Conservation (phyloP, 1,139 yeast species). For the Geotrichum cucujoidarum region DNA sequence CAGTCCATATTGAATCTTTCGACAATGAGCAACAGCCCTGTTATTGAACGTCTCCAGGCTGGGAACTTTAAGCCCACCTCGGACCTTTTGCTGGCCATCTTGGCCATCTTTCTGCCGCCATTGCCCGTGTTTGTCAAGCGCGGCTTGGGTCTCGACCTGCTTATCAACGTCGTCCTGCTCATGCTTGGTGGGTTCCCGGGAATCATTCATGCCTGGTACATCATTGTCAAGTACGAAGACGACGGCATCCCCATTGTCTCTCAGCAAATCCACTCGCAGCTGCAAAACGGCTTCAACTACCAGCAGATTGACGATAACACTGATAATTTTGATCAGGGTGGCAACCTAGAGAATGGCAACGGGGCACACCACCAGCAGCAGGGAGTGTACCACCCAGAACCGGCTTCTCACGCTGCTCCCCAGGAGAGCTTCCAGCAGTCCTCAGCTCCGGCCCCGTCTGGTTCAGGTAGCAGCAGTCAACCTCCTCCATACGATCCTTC, state of each 20-base stretch:
- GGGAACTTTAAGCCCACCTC: conserved; percentile 21
- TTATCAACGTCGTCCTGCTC: conserved; percentile 55
- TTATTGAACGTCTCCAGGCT: background rate
- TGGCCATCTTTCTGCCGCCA: conserved; percentile 65
- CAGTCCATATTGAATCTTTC: too few species aligned
- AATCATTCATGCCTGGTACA: conserved; percentile 41
- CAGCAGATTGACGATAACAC: conserved; percentile 12
- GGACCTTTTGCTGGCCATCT: conserved; percentile 50
- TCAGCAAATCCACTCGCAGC: conserved; percentile 4
- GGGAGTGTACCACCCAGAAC: background rate
- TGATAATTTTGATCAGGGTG: conserved; percentile 5
- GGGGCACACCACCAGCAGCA: background rate
- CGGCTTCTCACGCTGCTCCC: conserved; percentile 4
- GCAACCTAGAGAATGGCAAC: conserved; percentile 1
- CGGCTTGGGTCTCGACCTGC: conserved; percentile 56
- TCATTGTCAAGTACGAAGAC: conserved; percentile 42
- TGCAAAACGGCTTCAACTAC: conserved; percentile 2
- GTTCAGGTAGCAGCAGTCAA: conserved; percentile 8
- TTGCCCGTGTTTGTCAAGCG: conserved; percentile 66
- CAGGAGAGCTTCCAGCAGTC: background rate
- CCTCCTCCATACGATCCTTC: conserved; percentile 23
- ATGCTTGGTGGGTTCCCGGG: conserved; percentile 73
- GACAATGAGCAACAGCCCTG: too few species aligned
- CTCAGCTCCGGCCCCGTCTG: background rate
- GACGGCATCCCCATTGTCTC: conserved; percentile 50